Evolutionary conservation across 2,329 filamentous ascomycete species (phyloP).

Genomic region (Aspergillus fijiensis): DNA sequence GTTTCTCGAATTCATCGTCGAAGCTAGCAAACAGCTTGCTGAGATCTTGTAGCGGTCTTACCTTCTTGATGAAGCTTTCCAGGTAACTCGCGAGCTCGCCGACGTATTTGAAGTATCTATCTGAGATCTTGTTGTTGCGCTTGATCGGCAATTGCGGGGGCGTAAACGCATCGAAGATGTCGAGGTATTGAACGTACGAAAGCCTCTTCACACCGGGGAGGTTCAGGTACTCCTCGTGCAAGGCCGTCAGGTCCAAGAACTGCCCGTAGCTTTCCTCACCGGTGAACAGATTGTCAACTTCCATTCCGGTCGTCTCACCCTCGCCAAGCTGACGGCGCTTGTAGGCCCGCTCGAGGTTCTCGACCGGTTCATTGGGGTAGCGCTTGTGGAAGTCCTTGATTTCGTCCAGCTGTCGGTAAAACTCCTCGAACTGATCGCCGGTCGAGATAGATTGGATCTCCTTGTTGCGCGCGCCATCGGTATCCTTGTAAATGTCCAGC

Average conservation of each 20-base stretch:
- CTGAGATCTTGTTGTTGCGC: constrained; percentile 80
- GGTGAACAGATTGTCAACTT: constrained; percentile 89
- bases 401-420: constrained; percentile 78
- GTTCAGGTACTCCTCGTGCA: constrained; percentile 88
- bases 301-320: constrained; percentile 61
- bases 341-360: constrained; percentile 93
- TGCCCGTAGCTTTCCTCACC: constrained; percentile 92
- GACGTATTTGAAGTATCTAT: constrained; percentile 89
- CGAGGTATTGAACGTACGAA: constrained; percentile 89
- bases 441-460: constrained; percentile 83
- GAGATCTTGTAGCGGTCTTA: constrained; percentile 80
- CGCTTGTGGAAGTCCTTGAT: constrained; percentile 85
- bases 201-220: constrained; percentile 80
- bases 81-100: constrained; percentile 77
- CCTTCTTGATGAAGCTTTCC: constrained; percentile 82
- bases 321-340: constrained; percentile 67
- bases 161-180: constrained; percentile 83
- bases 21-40: constrained; percentile 74
- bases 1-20: constrained; percentile 77
- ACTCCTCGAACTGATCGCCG: constrained; percentile 84
- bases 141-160: constrained; percentile 72
- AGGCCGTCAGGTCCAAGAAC: constrained; percentile 82
- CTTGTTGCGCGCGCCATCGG: constrained; percentile 66
- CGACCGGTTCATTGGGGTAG: constrained; percentile 91
- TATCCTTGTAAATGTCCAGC: constrained; percentile 80